Percentiles rank a stretch among this genome's conserved stretches.
Evolutionary conservation across 495 filamentous ascomycete species (phyloP).

Genomic region (Aspergillus indologenus): DNA sequence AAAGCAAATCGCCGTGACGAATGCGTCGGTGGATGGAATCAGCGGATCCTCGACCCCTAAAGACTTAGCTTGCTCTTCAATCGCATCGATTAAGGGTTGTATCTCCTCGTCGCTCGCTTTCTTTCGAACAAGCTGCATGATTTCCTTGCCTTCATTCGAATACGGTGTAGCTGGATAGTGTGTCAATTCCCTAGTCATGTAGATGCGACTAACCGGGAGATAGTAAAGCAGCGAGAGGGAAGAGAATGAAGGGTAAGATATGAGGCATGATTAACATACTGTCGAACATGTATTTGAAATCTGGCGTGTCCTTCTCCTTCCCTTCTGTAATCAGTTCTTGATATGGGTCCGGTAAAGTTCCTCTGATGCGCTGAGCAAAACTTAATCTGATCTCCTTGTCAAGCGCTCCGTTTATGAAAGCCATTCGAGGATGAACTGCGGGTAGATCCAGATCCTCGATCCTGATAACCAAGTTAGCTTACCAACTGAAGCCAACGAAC

Average conservation of each 20-base stretch:
- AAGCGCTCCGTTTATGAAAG: slow-evolving; percentile 83
- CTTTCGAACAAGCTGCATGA: slow-evolving; percentile 72
- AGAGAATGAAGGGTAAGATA: background rate
- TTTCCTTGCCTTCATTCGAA: slow-evolving; percentile 70
- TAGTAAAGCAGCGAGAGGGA: background rate
- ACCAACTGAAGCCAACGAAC: background rate
- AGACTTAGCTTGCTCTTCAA: slow-evolving; percentile 70
- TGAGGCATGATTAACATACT: slow-evolving; percentile 49
- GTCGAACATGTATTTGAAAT: slow-evolving; percentile 85
- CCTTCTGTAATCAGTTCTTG: slow-evolving; percentile 75
- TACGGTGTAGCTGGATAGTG: slow-evolving; percentile 69
- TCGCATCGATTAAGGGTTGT: slow-evolving; percentile 67
- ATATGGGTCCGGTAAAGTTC: slow-evolving; percentile 84
- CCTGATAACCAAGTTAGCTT: slow-evolving; percentile 37
- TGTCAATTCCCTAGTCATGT: slow-evolving; percentile 1
- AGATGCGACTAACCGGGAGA: background rate
- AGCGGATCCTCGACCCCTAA: slow-evolving; percentile 66
- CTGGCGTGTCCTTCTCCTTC: slow-evolving; percentile 89
- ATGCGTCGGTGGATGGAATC: slow-evolving; percentile 83
- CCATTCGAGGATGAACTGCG: slow-evolving; percentile 78
- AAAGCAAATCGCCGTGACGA: slow-evolving; percentile 86
- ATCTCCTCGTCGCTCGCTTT: slow-evolving; percentile 83
- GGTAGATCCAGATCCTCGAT: slow-evolving; percentile 78
- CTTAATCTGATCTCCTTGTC: slow-evolving; percentile 97
- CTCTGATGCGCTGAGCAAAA: slow-evolving; percentile 93